phyloP scores from a whole-genome alignment of 352 stramenopile species.

The Globisporangium sylvaticum region DNA sequence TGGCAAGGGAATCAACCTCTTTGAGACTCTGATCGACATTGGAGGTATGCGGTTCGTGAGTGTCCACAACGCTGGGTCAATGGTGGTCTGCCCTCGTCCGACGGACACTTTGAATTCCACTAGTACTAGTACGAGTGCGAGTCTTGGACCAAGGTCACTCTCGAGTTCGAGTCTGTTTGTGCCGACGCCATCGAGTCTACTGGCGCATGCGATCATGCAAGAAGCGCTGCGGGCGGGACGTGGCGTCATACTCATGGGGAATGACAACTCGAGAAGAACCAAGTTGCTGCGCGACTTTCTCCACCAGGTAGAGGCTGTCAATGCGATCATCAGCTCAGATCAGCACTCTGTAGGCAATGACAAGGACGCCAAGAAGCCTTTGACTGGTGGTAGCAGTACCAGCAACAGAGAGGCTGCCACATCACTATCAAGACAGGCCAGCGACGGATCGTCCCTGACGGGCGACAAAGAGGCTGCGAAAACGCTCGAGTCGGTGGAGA shows the following conservation, averaged over 20 bases:
- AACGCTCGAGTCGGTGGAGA: conserved; percentile 31
- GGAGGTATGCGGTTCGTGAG: conserved; percentile 25
- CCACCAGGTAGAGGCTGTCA: conserved; percentile 17
- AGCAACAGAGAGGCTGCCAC: background rate
- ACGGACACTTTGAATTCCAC: background rate
- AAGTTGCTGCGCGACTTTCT: conserved; percentile 37
- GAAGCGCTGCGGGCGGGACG: conserved; percentile 35
- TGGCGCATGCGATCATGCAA: conserved; percentile 36
- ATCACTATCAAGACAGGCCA: background rate
- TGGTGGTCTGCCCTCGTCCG: too few relatives aligned
- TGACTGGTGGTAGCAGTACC: background rate
- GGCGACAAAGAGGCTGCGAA: conserved; percentile 17
- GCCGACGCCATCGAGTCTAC: conserved; percentile 33
- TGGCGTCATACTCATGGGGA: conserved; percentile 33
- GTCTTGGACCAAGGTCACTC: background rate
- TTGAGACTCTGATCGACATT: conserved; percentile 37
- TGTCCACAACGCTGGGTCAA: background rate
- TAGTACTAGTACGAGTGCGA: background rate
- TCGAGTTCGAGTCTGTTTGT: conserved; percentile 30
- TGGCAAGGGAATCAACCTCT: conserved; percentile 28
- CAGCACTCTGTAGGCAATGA: background rate
- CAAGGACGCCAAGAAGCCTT: background rate
- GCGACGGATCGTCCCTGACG: background rate
- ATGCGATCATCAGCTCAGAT: background rate
- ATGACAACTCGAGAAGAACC: conserved; percentile 25